These are phyloP conservation scores for Cladosporium oxysporum DNA, from an alignment of 2,329 filamentous ascomycete species.

Conservation along the genomic window DNA sequence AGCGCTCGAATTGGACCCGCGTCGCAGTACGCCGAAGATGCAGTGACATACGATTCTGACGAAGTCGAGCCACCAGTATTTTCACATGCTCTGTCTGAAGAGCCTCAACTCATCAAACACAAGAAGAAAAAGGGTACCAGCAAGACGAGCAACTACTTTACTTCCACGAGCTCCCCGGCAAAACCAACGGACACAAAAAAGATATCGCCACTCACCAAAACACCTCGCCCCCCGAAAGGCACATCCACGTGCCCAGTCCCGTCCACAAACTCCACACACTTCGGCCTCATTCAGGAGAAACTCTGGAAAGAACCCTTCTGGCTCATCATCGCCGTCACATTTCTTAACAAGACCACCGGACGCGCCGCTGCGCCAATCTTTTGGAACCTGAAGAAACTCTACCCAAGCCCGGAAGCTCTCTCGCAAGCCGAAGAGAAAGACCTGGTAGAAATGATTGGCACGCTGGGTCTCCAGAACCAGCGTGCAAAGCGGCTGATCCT, in stretches of 20 bases:
- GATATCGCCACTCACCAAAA: constrained; percentile 29
- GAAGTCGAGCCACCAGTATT: not conserved
- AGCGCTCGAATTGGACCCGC: not conserved
- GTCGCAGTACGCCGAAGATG: not conserved
- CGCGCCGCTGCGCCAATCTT: constrained; percentile 74
- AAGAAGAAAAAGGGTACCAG: constrained; percentile 28
- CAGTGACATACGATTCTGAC: not conserved
- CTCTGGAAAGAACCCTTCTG: constrained; percentile 74
- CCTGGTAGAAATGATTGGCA: constrained; percentile 64
- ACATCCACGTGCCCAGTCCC: constrained; percentile 62
- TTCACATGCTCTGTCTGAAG: not conserved
- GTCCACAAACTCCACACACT: constrained; percentile 60
- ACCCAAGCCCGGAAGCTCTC: constrained; percentile 66
- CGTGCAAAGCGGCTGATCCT: constrained; percentile 68
- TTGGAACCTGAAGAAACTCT: constrained; percentile 65
- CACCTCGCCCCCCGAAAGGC: constrained; percentile 31
- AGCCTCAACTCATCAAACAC: not conserved
- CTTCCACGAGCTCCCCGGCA: constrained; percentile 16
- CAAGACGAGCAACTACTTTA: constrained; percentile 31
- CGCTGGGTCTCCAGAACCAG: constrained; percentile 70
- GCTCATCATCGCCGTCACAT: constrained; percentile 78
- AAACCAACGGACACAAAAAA: constrained; percentile 18
- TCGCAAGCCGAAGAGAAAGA: constrained; percentile 58
- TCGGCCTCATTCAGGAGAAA: constrained; percentile 83
- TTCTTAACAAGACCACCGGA: constrained; percentile 80